Percentiles rank a stretch among this genome's conserved stretches.
Evolutionary conservation across 352 stramenopile genomes (phyloP).

Genomic region (Globisporangium recalcitrans): DNA sequence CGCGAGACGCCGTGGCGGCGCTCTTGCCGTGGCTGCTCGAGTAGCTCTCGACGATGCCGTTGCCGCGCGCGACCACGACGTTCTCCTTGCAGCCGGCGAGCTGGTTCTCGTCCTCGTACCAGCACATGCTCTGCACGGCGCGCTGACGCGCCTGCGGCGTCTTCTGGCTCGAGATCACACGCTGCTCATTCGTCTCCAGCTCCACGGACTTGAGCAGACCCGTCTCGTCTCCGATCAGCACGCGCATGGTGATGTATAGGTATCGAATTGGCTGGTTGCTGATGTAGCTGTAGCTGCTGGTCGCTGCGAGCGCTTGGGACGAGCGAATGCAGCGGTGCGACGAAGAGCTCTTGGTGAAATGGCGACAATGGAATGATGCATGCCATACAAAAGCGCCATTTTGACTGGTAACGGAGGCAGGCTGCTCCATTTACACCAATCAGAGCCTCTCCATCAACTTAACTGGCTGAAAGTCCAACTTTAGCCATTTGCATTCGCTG

Average conservation of each 20-base stretch:
- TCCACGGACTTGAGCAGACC: constrained; percentile 78
- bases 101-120: constrained; percentile 49
- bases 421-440: too few relatives aligned
- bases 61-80: constrained; percentile 52
- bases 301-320: not conserved
- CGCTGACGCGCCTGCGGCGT: constrained; percentile 43
- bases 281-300: constrained; percentile 4
- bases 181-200: constrained; percentile 68
- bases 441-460: not conserved
- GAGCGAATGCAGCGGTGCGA: not conserved
- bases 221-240: constrained; percentile 78
- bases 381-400: constrained; percentile 4
- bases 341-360: not conserved
- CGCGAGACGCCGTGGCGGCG: constrained; percentile 20
- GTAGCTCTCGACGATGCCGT: constrained; percentile 67
- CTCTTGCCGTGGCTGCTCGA: constrained; percentile 35
- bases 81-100: constrained; percentile 30
- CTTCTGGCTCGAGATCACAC: constrained; percentile 39
- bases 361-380: not conserved
- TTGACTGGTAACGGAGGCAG: constrained; percentile 22
- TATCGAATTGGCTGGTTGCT: not conserved
- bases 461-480: not conserved
- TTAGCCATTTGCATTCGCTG: not conserved
- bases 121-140: constrained; percentile 53
- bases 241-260: constrained; percentile 41